A percentile compares a stretch with the other conserved stretches of the same genome.
Evolutionary conservation across 2,329 filamentous ascomycete species (phyloP).

Genomic region (Hypoxylon sp.): DNA sequence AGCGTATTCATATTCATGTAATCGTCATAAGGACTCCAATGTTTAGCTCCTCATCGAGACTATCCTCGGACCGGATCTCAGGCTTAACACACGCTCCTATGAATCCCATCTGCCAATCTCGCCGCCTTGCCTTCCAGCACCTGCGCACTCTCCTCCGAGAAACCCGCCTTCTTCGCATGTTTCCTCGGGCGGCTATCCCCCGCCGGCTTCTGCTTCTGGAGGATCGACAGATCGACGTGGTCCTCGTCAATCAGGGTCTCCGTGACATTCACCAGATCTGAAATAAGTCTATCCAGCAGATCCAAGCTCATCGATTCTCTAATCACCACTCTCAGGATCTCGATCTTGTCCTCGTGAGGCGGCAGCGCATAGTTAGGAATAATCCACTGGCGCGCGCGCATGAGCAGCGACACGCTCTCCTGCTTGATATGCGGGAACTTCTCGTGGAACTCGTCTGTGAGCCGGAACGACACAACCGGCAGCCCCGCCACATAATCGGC

Average conservation of each 20-base stretch:
- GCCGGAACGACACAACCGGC: slow-evolving; percentile 76
- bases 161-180: slow-evolving; percentile 19
- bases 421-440: slow-evolving; percentile 74
- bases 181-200: slow-evolving; percentile 24
- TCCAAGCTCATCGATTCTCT: slow-evolving; percentile 78
- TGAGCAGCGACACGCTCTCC: slow-evolving; percentile 70
- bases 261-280: slow-evolving; percentile 71
- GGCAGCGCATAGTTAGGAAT: slow-evolving; percentile 79
- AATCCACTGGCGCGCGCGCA: slow-evolving; percentile 77
- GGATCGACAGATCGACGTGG: slow-evolving; percentile 63
- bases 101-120: slow-evolving; percentile 51
- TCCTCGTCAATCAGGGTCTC: slow-evolving; percentile 70
- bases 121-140: slow-evolving; percentile 21
- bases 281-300: slow-evolving; percentile 72
- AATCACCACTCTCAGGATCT: slow-evolving; percentile 77
- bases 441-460: slow-evolving; percentile 71
- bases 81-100: slow-evolving; percentile 50
- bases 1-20: neutral
- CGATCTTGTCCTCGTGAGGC: slow-evolving; percentile 70
- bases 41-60: neutral
- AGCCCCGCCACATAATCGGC: slow-evolving; percentile 74
- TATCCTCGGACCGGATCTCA: neutral
- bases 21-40: neutral
- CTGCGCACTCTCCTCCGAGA: slow-evolving; percentile 32
- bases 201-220: slow-evolving; percentile 53